These are phyloP conservation scores for Lagenaria siceraria DNA, from an alignment of 306 rosid genomes.

Conservation along the genomic window DNA sequence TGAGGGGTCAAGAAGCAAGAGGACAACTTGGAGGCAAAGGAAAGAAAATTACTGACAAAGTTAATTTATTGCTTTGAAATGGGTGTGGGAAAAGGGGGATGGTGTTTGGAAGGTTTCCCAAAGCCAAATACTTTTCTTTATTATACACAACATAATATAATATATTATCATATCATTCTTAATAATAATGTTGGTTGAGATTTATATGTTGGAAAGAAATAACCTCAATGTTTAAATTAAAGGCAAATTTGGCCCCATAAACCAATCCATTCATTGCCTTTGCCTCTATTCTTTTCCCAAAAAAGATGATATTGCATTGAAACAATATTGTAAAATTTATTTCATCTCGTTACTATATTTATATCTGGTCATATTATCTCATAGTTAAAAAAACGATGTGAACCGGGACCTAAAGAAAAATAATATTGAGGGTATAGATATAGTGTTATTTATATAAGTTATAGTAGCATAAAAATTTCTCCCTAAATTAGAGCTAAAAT, in stretches of 20 bases:
- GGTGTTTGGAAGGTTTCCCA: neutral
- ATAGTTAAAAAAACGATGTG: too few relatives aligned
- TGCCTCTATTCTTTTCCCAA: neutral
- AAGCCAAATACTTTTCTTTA: neutral
- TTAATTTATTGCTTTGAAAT: neutral
- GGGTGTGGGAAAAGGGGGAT: neutral
- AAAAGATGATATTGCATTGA: neutral
- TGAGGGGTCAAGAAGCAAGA: neutral
- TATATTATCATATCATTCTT: neutral
- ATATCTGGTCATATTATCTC: too few relatives aligned
- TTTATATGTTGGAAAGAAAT: neutral
- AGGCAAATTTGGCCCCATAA: neutral
- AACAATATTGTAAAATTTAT: neutral
- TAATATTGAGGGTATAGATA: too few relatives aligned
- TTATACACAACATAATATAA: neutral
- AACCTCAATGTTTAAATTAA: neutral
- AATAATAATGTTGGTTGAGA: neutral
- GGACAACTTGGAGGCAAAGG: constrained; percentile 1
- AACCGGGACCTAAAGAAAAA: too few relatives aligned
- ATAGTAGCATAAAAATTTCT: too few relatives aligned
- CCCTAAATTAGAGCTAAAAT: too few relatives aligned
- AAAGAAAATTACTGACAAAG: neutral
- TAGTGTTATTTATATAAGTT: too few relatives aligned
- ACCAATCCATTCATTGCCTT: neutral
- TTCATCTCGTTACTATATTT: too few relatives aligned